Evolutionary conservation across 495 filamentous ascomycete species (phyloP), one percentile per base, ranked within the genome.

Genomic region (Tuber brumale): DNA sequence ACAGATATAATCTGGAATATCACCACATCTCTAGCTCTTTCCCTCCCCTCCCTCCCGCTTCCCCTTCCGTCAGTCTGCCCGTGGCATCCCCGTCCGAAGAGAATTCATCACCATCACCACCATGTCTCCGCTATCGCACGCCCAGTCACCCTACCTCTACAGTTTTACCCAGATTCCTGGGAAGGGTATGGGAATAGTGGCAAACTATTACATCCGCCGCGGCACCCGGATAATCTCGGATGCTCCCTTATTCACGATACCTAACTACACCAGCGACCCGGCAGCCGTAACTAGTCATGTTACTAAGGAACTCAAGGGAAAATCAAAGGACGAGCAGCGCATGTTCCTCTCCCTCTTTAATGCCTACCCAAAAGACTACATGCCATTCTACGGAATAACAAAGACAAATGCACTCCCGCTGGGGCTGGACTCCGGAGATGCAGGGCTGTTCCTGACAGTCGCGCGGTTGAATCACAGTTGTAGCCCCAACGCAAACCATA

Each of bases 381-480:
- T 45, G 77, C 84, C 42, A 74, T 86, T 61, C 77, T 78, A 74
- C 72, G 83, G 81, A 35, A 86, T 87, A 71, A 77, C 85, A 1
- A 78, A 79, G 69, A 85, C 84, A 5, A 87, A 86, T 73, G 84
- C 81, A 16, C 84, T 85, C 48, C 85, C 83, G 35, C 80, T 84
- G 43, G 84, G 84, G 7, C 75, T 82, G 10, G 80, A 80, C 46
- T 79, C 80, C 12, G 77, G 73, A 1, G 79, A 82, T 18, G 82
- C 84, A 3, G 86, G 84, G 1, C 78, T 86, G 43, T 86, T 83
- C 72, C 77, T 80, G 3, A 84, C 78, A 23, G 82, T 84, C 48
- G 83, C 80, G 31, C 79, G 83, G 19, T 83, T 88, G 72, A 85
- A 85, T 66, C 86, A 88, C 74, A 83, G 80, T 71, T 88, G 86